Conservation (phyloP, 164 flowering plant genomes). For the Aristolochia fimbriata region DNA sequence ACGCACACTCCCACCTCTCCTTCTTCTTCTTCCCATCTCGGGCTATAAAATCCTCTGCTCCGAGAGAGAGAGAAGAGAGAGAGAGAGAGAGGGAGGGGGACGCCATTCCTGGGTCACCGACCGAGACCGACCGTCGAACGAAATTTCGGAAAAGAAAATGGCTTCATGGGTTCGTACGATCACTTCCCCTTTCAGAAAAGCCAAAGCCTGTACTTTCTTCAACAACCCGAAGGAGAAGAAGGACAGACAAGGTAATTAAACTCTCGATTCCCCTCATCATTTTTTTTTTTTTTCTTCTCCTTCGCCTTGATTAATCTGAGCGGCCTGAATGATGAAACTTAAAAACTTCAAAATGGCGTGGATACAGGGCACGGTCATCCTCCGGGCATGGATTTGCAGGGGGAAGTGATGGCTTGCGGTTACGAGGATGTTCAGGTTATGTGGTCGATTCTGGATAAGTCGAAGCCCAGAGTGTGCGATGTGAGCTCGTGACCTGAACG, state of each 20-base stretch:
- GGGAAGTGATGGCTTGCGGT: constrained; percentile 79
- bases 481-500: background rate
- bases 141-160: constrained; percentile 10
- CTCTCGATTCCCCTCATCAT: background rate
- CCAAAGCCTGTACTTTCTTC: constrained; percentile 57
- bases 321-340: no score
- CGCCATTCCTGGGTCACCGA: background rate
- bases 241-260: constrained; percentile 13
- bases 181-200: constrained; percentile 63
- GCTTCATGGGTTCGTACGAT: constrained; percentile 58
- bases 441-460: constrained; percentile 75
- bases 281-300: background rate
- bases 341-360: no score
- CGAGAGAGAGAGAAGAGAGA: no score
- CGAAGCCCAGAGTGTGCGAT: constrained; percentile 24
- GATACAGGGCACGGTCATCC: constrained; percentile 28
- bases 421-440: constrained; percentile 84
- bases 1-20: background rate
- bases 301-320: background rate
- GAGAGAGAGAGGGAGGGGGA: no score
- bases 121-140: background rate
- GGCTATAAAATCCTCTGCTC: constrained; percentile 1
- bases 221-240: constrained; percentile 18
- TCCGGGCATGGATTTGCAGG: constrained; percentile 41
- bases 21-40: background rate